A percentile compares a stretch with the other conserved stretches of the same genome.
These are phyloP conservation scores for Saccharomycopsis sp. DNA, from an alignment of 805 yeast species.

Conservation along the genomic window DNA sequence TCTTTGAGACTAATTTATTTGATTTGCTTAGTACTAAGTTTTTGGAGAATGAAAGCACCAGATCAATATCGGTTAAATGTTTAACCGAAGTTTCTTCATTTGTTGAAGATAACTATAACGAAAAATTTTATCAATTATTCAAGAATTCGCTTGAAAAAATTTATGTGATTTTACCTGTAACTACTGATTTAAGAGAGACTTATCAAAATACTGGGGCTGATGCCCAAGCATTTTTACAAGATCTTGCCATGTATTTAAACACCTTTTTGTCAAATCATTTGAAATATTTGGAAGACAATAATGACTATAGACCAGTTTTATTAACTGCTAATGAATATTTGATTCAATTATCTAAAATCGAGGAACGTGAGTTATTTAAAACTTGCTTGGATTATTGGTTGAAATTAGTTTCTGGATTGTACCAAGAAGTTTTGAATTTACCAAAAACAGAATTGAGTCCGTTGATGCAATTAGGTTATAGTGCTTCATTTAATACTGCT, in stretches of 20 bases:
- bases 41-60: slow-evolving; percentile 66
- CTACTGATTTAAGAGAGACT: slow-evolving; percentile 61
- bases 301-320: slow-evolving; percentile 51
- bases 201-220: slow-evolving; percentile 69
- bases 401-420: slow-evolving; percentile 72
- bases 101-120: slow-evolving; percentile 36
- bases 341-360: slow-evolving; percentile 79
- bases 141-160: slow-evolving; percentile 67
- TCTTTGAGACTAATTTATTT: slow-evolving; percentile 81
- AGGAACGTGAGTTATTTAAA: slow-evolving; percentile 93
- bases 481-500: slow-evolving; percentile 34
- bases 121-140: slow-evolving; percentile 62
- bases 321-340: slow-evolving; percentile 73
- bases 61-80: slow-evolving; percentile 84
- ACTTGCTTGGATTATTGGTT: slow-evolving; percentile 95
- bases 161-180: slow-evolving; percentile 59
- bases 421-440: slow-evolving; percentile 75
- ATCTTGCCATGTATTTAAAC: slow-evolving; percentile 86
- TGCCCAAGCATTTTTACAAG: slow-evolving; percentile 93
- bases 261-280: slow-evolving; percentile 77
- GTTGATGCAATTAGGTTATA: slow-evolving; percentile 57
- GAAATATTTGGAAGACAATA: slow-evolving; percentile 48
- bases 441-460: slow-evolving; percentile 72
- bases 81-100: slow-evolving; percentile 83
- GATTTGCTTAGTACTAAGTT: slow-evolving; percentile 68